Evolutionary conservation across 1,139 yeast species (phyloP), one percentile per base, ranked within the genome.

Genomic region (Candida sp.): DNA sequence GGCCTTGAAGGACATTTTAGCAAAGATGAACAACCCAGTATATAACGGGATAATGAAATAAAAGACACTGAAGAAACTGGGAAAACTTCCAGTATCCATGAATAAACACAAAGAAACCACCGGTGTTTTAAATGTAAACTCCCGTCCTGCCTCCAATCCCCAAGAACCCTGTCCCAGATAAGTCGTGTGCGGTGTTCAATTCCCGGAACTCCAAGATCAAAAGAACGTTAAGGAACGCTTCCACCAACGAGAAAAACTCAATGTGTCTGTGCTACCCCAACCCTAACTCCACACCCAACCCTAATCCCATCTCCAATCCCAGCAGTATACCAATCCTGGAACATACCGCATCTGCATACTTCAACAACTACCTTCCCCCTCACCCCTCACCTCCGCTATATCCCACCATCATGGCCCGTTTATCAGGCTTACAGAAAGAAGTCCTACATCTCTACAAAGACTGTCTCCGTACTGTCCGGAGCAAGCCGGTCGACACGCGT

Each of bases 401-500:
- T 17, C 12, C 30, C 23, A 40, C 30, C 30, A 40, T 5, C 26
- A 72, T 71, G 76, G 75, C 78, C 45, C 68, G 78, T 52, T 68
- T 83, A 30, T 84, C 88, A 30, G 90, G 90, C 3, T 63, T 85
- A 26, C 90, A 85, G 59, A 78, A 76, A 55, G 88, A 85, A 60
- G 93, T 87, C 2, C 68, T 88, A 8, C 81, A 78, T 53, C 70
- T 88, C 17, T 88, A 88, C 67, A 75, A 91, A 53, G 67, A 67
- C 39, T 84, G 90, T 61, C 64, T 86, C 2, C 67, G 92, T 51
- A 67, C 77, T 3, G 78, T 84, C 2, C 72, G 77, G 51, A 72
- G 77, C 1, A 88, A 88, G 62, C 94, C 94, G 2, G 51, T 51
- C 45, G 76, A 69, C 27, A 71, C 67, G 42, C 69, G 72, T 49